phyloP scores from a whole-genome alignment of 352 stramenopile genomes.

The Phytophthora constricta region DNA sequence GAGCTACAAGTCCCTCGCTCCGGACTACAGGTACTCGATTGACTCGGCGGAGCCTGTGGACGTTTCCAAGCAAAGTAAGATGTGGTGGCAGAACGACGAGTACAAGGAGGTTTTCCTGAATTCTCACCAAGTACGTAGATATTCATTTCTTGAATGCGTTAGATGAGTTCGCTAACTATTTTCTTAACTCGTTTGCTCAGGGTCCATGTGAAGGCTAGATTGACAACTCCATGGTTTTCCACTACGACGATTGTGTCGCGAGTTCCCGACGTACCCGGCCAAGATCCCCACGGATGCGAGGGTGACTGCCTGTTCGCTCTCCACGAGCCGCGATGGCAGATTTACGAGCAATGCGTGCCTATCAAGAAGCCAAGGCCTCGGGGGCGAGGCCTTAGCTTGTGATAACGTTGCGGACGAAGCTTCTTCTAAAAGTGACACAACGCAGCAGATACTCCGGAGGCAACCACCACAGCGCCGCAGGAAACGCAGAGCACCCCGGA shows the following conservation, averaged over 20 bases:
- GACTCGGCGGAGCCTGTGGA: slow-evolving; percentile 32
- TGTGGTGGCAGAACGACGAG: slow-evolving; percentile 54
- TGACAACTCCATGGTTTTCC: slow-evolving; percentile 46
- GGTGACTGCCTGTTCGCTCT: slow-evolving; percentile 51
- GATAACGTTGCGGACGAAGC: background rate
- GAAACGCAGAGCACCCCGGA: slow-evolving; percentile 7
- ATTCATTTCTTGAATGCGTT: background rate
- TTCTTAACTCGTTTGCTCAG: slow-evolving; percentile 10
- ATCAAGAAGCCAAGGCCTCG: slow-evolving; percentile 32
- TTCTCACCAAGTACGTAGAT: slow-evolving; percentile 46
- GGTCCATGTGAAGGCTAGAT: slow-evolving; percentile 64
- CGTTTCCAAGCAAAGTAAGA: slow-evolving; percentile 38
- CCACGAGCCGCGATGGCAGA: slow-evolving; percentile 46
- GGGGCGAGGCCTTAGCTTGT: slow-evolving; percentile 10
- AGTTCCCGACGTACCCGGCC: slow-evolving; percentile 48
- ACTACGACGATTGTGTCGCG: slow-evolving; percentile 54
- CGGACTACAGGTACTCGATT: slow-evolving; percentile 41
- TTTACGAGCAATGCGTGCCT: slow-evolving; percentile 49
- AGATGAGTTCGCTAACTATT: background rate
- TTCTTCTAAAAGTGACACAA: background rate
- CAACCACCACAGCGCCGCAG: too few species aligned
- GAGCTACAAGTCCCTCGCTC: slow-evolving; percentile 38
- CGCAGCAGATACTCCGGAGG: background rate
- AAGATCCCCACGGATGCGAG: slow-evolving; percentile 60
- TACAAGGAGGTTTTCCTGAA: slow-evolving; percentile 43